Conservation (phyloP, 2,329 filamentous ascomycete genomes). For the Talaromyces rugulosus region DNA sequence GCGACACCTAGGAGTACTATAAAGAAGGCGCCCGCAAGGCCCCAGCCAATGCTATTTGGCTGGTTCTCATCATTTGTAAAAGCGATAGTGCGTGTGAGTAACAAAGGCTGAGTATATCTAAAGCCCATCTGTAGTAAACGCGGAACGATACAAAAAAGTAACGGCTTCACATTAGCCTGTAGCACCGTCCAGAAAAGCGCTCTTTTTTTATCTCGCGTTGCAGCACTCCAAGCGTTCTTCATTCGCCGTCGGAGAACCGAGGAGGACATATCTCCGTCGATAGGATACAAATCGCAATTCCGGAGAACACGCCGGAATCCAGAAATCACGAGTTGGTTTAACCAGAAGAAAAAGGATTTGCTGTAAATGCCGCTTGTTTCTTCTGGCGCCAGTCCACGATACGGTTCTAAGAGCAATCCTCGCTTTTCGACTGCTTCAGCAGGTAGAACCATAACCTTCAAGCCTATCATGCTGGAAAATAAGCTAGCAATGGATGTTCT, state of each 20-base stretch:
- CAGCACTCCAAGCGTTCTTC: constrained; percentile 2
- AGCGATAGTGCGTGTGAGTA: constrained; percentile 20
- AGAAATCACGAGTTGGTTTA: constrained; percentile 43
- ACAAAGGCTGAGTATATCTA: constrained; percentile 24
- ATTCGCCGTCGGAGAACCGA: neutral
- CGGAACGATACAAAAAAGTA: constrained; percentile 14
- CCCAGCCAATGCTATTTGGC: constrained; percentile 36
- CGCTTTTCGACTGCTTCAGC: constrained; percentile 41
- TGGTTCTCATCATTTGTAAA: constrained; percentile 13
- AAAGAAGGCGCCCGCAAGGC: constrained; percentile 40
- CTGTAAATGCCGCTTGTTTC: constrained; percentile 46
- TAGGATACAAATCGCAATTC: constrained; percentile 4
- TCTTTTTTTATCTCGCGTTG: neutral
- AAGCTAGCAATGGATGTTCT: neutral
- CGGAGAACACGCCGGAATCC: constrained; percentile 29
- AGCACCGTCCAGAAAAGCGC: constrained; percentile 9
- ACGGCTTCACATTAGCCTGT: constrained; percentile 3
- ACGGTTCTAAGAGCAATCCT: constrained; percentile 28
- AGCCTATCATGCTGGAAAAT: constrained; percentile 21
- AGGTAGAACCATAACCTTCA: constrained; percentile 38
- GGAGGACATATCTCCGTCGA: constrained; percentile 11
- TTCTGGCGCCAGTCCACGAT: constrained; percentile 40
- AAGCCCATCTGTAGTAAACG: constrained; percentile 20
- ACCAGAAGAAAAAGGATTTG: constrained; percentile 46
- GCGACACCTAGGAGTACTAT: constrained; percentile 42